Conservation (phyloP, 306 rosid species). For the Prinsepia uniflora region DNA sequence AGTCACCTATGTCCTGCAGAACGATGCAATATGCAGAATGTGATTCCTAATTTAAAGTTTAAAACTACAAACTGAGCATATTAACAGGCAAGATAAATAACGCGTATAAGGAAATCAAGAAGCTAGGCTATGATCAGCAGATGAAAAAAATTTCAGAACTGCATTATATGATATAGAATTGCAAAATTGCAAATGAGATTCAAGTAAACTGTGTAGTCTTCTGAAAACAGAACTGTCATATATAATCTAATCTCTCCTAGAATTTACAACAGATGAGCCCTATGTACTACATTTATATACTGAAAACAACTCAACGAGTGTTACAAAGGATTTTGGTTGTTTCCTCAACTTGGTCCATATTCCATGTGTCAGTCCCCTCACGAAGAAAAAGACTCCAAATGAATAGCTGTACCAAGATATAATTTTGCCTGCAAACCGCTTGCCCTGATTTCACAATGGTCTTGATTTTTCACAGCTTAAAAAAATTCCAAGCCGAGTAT, state of each 20-base stretch:
- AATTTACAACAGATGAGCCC: slow-evolving; percentile 17
- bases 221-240: slow-evolving; percentile 2
- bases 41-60: neutral
- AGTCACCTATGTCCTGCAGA: neutral
- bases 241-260: slow-evolving; percentile 5
- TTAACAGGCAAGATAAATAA: neutral
- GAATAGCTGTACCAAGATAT: slow-evolving; percentile 1
- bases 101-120: neutral
- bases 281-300: slow-evolving; percentile 1
- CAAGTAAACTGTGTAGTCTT: neutral
- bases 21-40: neutral
- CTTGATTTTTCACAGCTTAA: neutral
- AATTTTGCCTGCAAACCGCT: neutral
- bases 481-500: neutral
- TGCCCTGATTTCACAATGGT: slow-evolving; percentile 4
- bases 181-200: neutral
- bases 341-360: neutral
- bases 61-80: neutral
- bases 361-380: neutral
- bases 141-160: neutral
- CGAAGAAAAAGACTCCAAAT: neutral
- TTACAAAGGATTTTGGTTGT: neutral
- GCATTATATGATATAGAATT: neutral
- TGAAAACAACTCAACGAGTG: slow-evolving; percentile 7
- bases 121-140: neutral